Evolutionary conservation across 2,329 filamentous ascomycete genomes (phyloP), one percentile per base, ranked within the genome.

Genomic region (Daldinia sp.): DNA sequence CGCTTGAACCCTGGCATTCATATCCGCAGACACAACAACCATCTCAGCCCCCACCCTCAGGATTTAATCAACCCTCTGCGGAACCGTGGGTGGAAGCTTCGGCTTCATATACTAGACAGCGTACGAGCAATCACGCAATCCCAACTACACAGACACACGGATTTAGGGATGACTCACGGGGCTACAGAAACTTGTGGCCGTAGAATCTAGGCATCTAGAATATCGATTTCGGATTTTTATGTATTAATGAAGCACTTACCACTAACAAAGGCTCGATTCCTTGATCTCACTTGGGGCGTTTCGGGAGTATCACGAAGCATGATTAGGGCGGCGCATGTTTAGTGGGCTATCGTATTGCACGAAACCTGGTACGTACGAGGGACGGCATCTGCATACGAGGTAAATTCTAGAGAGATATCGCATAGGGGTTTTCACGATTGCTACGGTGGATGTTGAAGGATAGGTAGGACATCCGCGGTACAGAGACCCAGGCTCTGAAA

Each of bases 71-170:
- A 17, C 48, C 51, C 10, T 37, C 58, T 17, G 54, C 48, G 49
- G 63, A 68, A 51, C 50, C 47, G 19, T 70, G 69, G 71, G 49
- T 53, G 23, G 68, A 68, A 29, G 58, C 55, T 11, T 61, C 67
- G 6, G 58, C 58, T 15, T 63, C 65, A 11, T 66, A 61, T 49
- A 19, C 35, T 19, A 63, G 51, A 43, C 54, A 60, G 3, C 59
- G 63, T 37, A 29, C 48, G 15, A 68, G 61, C n/a, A 47, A 60
- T 43, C 61, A 63, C 43, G 48, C 63, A 29, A 67, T 58, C 35
- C 56, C 61, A 27, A 67, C 61, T 3, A 65, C 61, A 13, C 64
- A 68, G 43, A 23, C 61, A 25, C 58, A 60, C 48, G 51, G 34
- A 34, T 62, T 63, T 34, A 45, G 51, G 50, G 49, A 54, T 11